Evolutionary conservation across 129 eudicot species (phyloP).

Genomic region (Apium graveolens): DNA sequence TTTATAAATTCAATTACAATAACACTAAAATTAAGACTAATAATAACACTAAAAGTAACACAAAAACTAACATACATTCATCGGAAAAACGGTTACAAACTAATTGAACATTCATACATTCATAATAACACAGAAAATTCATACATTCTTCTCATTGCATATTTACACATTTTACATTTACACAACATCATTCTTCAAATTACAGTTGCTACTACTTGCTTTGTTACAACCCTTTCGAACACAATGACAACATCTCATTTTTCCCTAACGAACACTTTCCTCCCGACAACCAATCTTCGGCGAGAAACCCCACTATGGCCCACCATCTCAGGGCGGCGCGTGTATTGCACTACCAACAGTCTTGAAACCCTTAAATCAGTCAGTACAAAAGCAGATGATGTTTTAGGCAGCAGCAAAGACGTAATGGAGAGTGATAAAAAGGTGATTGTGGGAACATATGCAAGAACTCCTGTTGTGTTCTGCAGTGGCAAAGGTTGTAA

Average conservation of each 20-base stretch:
- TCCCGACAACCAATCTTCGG: slow-evolving; percentile 5
- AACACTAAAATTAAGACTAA: too few relatives aligned
- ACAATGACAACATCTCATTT: slow-evolving; percentile 8
- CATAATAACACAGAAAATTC: too few relatives aligned
- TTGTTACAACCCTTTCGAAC: too few relatives aligned
- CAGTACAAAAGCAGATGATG: background rate
- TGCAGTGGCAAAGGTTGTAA: slow-evolving; percentile 77
- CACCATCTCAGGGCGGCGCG: background rate
- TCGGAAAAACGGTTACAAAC: too few relatives aligned
- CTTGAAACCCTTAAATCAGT: background rate
- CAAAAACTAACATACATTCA: too few relatives aligned
- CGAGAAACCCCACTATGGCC: background rate
- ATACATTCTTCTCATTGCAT: too few relatives aligned
- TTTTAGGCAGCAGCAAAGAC: slow-evolving; percentile 17
- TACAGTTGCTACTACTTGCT: too few relatives aligned
- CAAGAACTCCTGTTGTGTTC: slow-evolving; percentile 60
- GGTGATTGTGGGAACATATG: slow-evolving; percentile 68
- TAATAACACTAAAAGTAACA: too few relatives aligned
- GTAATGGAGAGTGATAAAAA: slow-evolving; percentile 51
- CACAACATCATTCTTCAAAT: too few relatives aligned
- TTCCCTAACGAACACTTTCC: background rate
- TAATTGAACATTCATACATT: too few relatives aligned
- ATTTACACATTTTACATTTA: too few relatives aligned
- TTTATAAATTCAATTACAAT: too few relatives aligned
- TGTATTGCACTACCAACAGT: background rate